Evolutionary conservation across 1,284 basidiomycete genomes (phyloP).

Genomic region (Apiotrichum montevideense): DNA sequence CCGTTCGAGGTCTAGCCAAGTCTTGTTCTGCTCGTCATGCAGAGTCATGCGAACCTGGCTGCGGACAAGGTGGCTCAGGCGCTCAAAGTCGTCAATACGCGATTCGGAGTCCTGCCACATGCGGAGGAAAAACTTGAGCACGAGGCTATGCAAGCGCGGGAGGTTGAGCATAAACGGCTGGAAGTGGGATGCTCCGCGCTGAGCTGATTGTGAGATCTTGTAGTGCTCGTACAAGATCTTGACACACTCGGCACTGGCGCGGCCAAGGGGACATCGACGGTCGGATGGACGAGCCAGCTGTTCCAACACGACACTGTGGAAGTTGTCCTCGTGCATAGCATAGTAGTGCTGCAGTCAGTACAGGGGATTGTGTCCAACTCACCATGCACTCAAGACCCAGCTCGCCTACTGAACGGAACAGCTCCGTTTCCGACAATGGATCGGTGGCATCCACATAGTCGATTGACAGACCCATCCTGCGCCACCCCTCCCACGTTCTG

Average conservation of each 20-base stretch:
- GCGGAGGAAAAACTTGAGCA: constrained; percentile 76
- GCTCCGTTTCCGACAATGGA: constrained; percentile 69
- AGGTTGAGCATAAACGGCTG: constrained; percentile 88
- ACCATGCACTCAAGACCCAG: constrained; percentile 74
- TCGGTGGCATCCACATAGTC: constrained; percentile 58
- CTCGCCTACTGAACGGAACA: constrained; percentile 78
- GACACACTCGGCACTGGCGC: constrained; percentile 56
- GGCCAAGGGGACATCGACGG: constrained; percentile 77
- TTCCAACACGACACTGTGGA: constrained; percentile 78
- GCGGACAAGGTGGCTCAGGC: constrained; percentile 72
- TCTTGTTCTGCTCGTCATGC: constrained; percentile 65
- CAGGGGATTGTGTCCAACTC: not conserved
- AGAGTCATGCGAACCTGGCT: constrained; percentile 82
- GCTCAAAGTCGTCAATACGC: constrained; percentile 67
- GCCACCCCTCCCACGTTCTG: constrained; percentile 48
- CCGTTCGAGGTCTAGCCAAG: constrained; percentile 78
- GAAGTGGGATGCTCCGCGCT: constrained; percentile 60
- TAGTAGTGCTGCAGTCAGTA: constrained; percentile 56
- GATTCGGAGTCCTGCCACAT: constrained; percentile 95
- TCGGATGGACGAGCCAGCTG: constrained; percentile 71
- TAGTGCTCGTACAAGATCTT: constrained; percentile 75
- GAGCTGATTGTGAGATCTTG: constrained; percentile 36
- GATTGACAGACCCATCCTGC: constrained; percentile 43
- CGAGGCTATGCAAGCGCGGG: constrained; percentile 71
- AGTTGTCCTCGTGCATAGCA: constrained; percentile 67